A percentile compares a stretch with the other conserved stretches of the same genome.
Evolutionary conservation across 2,329 filamentous ascomycete genomes (phyloP).

Genomic region (Sphaceloma murrayae): DNA sequence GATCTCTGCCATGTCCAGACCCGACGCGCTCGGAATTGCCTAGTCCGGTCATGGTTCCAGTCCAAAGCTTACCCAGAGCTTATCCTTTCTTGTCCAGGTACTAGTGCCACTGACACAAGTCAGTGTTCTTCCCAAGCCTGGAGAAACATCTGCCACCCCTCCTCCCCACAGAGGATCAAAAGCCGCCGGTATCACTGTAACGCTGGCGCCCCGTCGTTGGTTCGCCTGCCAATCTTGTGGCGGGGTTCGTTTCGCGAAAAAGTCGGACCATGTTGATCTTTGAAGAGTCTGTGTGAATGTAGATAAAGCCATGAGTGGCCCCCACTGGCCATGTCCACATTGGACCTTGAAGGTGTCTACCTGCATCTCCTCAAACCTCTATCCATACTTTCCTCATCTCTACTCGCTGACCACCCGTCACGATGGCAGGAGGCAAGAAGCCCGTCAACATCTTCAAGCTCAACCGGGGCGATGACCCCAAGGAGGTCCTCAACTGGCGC

Average conservation of each 20-base stretch:
- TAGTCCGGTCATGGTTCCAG: too few species aligned
- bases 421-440: constrained; percentile 20
- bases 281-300: background rate
- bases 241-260: constrained; percentile 5
- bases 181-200: constrained; percentile 4
- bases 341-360: too few species aligned
- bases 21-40: too few species aligned
- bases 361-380: too few species aligned
- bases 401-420: background rate
- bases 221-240: constrained; percentile 1
- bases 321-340: too few species aligned
- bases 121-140: too few species aligned
- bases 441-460: constrained; percentile 27
- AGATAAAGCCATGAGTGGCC: background rate
- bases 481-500: constrained; percentile 63
- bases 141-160: background rate
- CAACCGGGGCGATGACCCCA: constrained; percentile 54
- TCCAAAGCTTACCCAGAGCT: constrained; percentile 8
- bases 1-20: too few species aligned
- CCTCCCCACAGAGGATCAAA: background rate
- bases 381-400: background rate
- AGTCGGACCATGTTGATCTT: background rate
- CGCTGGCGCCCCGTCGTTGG: background rate
- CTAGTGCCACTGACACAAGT: too few species aligned
- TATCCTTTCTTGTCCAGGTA: background rate